Evolutionary conservation across 2,329 filamentous ascomycete genomes (phyloP).

Genomic region (Neopestalotiopsis sp.): DNA sequence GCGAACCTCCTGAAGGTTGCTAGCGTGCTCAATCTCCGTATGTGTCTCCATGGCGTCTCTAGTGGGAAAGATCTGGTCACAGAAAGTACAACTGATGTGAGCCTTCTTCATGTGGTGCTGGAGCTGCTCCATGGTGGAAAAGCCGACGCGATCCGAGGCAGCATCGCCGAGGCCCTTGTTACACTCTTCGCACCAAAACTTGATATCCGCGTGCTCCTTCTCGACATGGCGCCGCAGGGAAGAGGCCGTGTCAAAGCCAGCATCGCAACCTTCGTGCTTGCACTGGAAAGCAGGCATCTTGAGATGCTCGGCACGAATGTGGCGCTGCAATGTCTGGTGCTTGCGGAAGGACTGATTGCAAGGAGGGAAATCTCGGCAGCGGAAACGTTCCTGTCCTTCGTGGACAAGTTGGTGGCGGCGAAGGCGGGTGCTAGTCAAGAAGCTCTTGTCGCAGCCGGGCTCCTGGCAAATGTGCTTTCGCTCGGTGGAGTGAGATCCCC

Average conservation of each 20-base stretch:
- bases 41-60: conserved; percentile 75
- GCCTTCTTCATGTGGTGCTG: conserved; percentile 74
- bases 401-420: conserved; percentile 81
- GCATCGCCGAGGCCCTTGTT: conserved; percentile 42
- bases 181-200: conserved; percentile 82
- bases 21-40: conserved; percentile 77
- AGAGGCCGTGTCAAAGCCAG: conserved; percentile 74
- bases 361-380: conserved; percentile 71
- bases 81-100: conserved; percentile 79
- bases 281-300: conserved; percentile 75
- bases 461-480: conserved; percentile 74
- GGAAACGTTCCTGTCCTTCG: conserved; percentile 75
- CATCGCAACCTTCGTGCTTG: conserved; percentile 61
- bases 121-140: conserved; percentile 74
- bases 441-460: conserved; percentile 77
- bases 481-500: conserved; percentile 77
- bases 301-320: conserved; percentile 79
- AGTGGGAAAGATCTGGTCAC: conserved; percentile 70
- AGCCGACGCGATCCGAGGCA: conserved; percentile 56
- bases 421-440: conserved; percentile 79
- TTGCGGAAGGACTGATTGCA: conserved; percentile 86
- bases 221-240: conserved; percentile 75
- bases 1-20: conserved; percentile 63
- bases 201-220: conserved; percentile 70
- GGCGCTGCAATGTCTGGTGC: conserved; percentile 82